Conservation (phyloP, 2,329 filamentous ascomycete genomes). For the Penicillium griseofulvum region DNA sequence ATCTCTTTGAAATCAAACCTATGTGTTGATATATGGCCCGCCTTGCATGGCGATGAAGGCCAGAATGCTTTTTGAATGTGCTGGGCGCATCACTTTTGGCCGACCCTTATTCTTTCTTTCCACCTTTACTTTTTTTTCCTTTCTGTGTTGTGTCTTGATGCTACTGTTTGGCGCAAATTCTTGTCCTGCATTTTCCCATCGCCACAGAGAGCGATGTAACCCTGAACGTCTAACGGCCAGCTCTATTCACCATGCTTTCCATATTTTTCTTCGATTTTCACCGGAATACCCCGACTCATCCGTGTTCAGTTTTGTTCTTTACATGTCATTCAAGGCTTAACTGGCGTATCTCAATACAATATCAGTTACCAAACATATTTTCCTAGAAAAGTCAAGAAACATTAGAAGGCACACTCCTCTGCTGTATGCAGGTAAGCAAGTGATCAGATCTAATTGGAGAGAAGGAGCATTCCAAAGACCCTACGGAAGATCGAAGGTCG, state of each 20-base stretch:
- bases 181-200: constrained; percentile 3
- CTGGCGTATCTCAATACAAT: constrained; percentile 17
- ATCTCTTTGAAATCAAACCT: constrained; percentile 10
- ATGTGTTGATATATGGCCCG: constrained; percentile 13
- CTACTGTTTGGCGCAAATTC: constrained; percentile 6
- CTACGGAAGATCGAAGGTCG: constrained; percentile 16
- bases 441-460: constrained; percentile 14
- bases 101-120: constrained; percentile 15
- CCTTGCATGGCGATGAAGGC: constrained; percentile 3
- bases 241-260: constrained; percentile 5
- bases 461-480: constrained; percentile 11
- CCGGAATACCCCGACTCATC: constrained; percentile 34
- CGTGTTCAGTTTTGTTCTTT: constrained; percentile 13
- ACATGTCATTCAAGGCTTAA: constrained; percentile 10
- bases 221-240: constrained; percentile 11
- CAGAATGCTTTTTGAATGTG: constrained; percentile 13
- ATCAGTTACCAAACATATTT: constrained; percentile 8
- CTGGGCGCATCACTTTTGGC: constrained; percentile 22
- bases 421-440: background rate
- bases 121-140: background rate
- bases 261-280: constrained; percentile 15
- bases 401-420: background rate
- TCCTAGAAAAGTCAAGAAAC: background rate
- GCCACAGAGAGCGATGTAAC: constrained; percentile 9
- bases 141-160: constrained; percentile 12